phyloP scores from a whole-genome alignment of 225 moss, liverwort and hornwort genomes.

The Pseudisothecium myosuroides region DNA sequence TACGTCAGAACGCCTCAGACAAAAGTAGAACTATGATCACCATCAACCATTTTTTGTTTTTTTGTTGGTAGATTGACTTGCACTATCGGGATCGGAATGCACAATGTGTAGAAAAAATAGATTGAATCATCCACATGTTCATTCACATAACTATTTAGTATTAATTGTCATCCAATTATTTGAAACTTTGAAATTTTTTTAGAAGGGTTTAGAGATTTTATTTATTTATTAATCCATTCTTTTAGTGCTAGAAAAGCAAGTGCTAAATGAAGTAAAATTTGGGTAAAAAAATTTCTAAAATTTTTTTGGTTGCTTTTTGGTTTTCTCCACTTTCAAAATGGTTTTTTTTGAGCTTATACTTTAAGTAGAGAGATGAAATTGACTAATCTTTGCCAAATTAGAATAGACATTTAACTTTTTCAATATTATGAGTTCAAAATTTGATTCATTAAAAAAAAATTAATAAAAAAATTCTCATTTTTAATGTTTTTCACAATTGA shows the following conservation, averaged over 20 bases:
- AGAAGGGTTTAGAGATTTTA: neutral
- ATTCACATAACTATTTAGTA: no score
- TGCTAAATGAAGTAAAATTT: neutral
- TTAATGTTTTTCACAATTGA: neutral
- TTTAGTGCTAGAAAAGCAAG: neutral
- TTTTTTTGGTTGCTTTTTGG: neutral
- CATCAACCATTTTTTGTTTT: neutral
- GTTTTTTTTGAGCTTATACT: neutral
- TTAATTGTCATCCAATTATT: no score
- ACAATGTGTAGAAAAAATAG: neutral
- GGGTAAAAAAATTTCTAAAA: fast-evolving
- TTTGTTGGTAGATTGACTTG: neutral
- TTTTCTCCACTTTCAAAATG: fast-evolving
- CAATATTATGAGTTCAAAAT: neutral
- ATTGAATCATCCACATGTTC: no score
- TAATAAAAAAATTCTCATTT: no score
- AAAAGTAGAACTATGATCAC: neutral
- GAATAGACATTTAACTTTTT: neutral
- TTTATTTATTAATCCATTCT: neutral
- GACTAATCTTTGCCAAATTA: neutral
- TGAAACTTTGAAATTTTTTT: neutral
- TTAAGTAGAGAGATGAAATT: no score
- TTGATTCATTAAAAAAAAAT: neutral
- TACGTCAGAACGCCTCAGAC: fast-evolving
- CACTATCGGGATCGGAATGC: neutral